Evolutionary conservation across 2,329 filamentous ascomycete species (phyloP).

Genomic region (Truncatella angustata): DNA sequence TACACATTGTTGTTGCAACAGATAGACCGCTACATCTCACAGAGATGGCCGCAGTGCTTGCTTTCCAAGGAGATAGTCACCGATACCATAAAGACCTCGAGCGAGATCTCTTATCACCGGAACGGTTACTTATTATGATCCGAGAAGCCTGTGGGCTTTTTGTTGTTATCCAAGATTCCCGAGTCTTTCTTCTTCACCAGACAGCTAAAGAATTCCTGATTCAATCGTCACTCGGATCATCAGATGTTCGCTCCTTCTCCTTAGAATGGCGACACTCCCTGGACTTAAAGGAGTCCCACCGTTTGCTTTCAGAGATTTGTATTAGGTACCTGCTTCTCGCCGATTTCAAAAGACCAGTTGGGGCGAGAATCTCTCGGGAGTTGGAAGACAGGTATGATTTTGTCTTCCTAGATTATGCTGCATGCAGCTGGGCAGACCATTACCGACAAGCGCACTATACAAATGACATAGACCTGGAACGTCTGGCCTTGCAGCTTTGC

Average conservation of each 20-base stretch:
- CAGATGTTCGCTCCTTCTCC: neutral
- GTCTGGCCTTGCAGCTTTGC: conserved; percentile 12
- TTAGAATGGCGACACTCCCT: conserved; percentile 13
- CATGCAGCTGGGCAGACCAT: conserved; percentile 14
- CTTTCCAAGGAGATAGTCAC: conserved; percentile 31
- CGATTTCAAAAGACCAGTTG: neutral
- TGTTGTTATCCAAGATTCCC: conserved; percentile 9
- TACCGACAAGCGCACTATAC: conserved; percentile 9
- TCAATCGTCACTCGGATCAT: neutral
- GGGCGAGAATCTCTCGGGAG: neutral
- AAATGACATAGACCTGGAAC: neutral
- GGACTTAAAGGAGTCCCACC: conserved; percentile 11
- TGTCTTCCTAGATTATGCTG: conserved; percentile 12
- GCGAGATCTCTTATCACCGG: conserved; percentile 22
- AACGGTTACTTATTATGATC: neutral
- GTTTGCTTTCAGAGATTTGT: conserved; percentile 13
- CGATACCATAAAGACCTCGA: conserved; percentile 39
- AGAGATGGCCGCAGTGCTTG: conserved; percentile 31
- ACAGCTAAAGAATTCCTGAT: conserved; percentile 16
- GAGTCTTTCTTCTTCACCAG: conserved; percentile 15
- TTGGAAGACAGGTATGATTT: neutral
- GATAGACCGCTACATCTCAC: conserved; percentile 27
- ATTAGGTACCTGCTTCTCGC: conserved; percentile 11
- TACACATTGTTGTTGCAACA: conserved; percentile 34
- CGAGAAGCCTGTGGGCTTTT: conserved; percentile 17